Evolutionary conservation across 2,329 filamentous ascomycete genomes (phyloP), one percentile per base, ranked within the genome.

Genomic region (Aureobasidium sp.): DNA sequence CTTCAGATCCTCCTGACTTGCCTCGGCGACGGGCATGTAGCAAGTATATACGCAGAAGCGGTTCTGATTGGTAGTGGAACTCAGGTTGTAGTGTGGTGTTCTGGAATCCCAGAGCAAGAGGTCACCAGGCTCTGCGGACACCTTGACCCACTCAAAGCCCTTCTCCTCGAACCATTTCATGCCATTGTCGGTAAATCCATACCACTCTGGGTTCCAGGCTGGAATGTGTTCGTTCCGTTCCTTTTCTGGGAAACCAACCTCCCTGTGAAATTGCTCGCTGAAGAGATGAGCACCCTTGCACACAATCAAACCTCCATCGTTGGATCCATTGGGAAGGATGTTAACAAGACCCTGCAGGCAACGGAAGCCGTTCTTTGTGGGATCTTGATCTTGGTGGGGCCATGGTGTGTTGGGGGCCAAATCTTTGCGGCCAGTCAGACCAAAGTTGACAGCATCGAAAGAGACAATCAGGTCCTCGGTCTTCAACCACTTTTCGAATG

Each of bases 291-390:
- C 68, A 7, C 72, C 71, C 26, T 69, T 69, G 63, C 68, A 73
- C 10, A 73, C 73, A 48, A 75, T 73, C 64, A 76, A 66, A 66
- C 72, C 68, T 20, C 73, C 74, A 57, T 76, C 73, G 7, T 75
- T 65, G 1, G 72, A 71, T 0, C 74, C 73, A 27, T 72, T 73
- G 1, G 70, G 72, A 1, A 71, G 64, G 5, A 79, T 65, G 67
- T 82, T 82, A 1, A 82, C 77, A 0, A 82, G 71, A 5, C 81
- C 81, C 63, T 82, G 80, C 2, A 80, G 71, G 65, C 80, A 83
- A 3, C 78, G 74, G 68, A 83, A 81, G 0, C 79, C 81, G 13
- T 72, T 73, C 65, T 73, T 75, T 5, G 69, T 70, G 1, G 75
- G 78, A 59, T 78, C 74, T 65, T 74, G 72, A 61, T 74, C 73